These are phyloP conservation scores for Kwoniella shivajii DNA, from an alignment of 1,284 basidiomycete species.

Conservation along the genomic window DNA sequence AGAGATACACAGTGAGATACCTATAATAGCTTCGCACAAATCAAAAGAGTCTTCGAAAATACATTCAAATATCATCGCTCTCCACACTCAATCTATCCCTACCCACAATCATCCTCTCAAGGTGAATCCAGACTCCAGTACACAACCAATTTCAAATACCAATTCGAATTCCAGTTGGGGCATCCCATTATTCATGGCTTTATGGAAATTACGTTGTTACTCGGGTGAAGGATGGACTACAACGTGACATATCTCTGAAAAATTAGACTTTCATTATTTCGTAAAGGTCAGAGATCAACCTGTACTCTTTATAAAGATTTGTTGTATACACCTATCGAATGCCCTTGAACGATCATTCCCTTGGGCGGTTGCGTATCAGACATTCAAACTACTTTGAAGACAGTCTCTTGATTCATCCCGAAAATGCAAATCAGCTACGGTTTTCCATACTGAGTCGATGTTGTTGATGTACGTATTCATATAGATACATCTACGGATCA, in stretches of 20 bases:
- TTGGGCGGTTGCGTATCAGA: too few species aligned
- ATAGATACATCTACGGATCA: too few species aligned
- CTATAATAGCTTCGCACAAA: not conserved
- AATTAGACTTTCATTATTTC: too few species aligned
- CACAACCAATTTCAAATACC: not conserved
- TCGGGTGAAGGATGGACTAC: conserved; percentile 14
- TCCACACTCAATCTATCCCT: not conserved
- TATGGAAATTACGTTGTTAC: conserved; percentile 16
- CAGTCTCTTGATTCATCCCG: too few species aligned
- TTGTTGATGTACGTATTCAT: too few species aligned
- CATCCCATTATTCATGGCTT: conserved; percentile 6
- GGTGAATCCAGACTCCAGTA: not conserved
- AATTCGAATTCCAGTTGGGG: not conserved
- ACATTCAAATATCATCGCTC: conserved; percentile 3
- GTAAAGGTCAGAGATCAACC: not conserved
- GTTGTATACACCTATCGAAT: too few species aligned
- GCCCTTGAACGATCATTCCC: too few species aligned
- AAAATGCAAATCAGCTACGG: too few species aligned
- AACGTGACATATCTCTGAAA: too few species aligned
- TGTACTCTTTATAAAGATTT: too few species aligned
- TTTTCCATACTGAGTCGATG: too few species aligned
- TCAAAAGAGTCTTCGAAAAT: not conserved
- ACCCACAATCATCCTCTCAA: not conserved
- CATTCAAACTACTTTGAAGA: too few species aligned
- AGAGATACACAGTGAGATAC: not conserved